Conservation (phyloP, 768 basidiomycete species). For the Hypholoma sublateritium region DNA sequence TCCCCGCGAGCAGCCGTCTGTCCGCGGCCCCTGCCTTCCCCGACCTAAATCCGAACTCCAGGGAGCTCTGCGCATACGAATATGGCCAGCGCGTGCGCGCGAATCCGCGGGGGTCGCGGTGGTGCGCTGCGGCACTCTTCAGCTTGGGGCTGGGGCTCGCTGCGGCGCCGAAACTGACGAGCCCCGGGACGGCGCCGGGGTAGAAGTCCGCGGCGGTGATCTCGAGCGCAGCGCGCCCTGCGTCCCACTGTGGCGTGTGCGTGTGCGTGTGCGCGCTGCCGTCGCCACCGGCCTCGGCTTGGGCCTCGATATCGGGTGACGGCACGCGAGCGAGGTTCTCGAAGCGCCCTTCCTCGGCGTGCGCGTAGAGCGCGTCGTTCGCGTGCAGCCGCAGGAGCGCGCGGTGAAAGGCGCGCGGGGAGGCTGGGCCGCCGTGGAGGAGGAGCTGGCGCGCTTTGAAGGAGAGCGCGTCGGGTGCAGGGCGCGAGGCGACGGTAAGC, state of each 20-base stretch:
- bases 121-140: too few relatives aligned
- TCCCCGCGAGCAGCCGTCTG: not conserved
- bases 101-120: too few relatives aligned
- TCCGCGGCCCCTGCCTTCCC: not conserved
- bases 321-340: not conserved
- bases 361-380: constrained; percentile 7
- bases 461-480: not conserved
- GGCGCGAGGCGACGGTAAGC: not conserved
- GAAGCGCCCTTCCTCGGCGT: constrained; percentile 1
- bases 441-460: not conserved
- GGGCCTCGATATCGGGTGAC: not conserved
- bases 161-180: too few relatives aligned
- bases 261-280: too few relatives aligned
- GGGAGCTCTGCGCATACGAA: not conserved
- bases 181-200: not conserved
- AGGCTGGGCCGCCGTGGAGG: not conserved
- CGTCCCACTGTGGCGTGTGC: not conserved
- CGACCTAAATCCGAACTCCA: not conserved
- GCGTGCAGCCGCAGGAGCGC: constrained; percentile 2
- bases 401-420: constrained; percentile 1
- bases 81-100: not conserved
- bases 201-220: not conserved
- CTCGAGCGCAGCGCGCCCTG: not conserved
- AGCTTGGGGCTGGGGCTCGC: too few relatives aligned
- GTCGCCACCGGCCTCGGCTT: too few relatives aligned